Conservation (phyloP, 805 yeast genomes). For the Kodamaea jinghongensis region DNA sequence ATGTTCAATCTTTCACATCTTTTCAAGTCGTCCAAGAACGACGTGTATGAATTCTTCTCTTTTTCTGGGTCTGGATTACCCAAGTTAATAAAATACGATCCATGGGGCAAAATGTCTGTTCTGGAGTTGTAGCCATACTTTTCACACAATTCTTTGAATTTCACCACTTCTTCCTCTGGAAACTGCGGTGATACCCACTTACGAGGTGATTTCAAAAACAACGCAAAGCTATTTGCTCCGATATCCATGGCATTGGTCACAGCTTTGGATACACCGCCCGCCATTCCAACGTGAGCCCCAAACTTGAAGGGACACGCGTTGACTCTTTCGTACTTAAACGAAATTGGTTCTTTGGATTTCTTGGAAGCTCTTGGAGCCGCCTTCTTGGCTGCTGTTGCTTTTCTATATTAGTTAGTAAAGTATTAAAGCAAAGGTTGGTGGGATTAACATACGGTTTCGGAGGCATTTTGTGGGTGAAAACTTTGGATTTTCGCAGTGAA, state of each 20-base stretch:
- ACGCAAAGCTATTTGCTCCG: constrained; percentile 80
- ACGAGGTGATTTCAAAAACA: constrained; percentile 86
- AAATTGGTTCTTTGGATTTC: constrained; percentile 11
- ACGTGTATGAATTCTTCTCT: constrained; percentile 68
- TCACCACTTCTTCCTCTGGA: constrained; percentile 60
- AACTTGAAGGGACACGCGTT: constrained; percentile 51
- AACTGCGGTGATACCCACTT: constrained; percentile 86
- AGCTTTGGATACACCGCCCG: constrained; percentile 78
- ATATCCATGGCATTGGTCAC: constrained; percentile 55
- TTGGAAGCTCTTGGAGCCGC: constrained; percentile 2
- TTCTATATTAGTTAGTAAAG: no score
- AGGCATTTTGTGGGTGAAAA: constrained; percentile 7
- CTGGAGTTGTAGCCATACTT: constrained; percentile 65
- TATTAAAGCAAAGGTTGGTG: no score
- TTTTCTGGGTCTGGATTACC: constrained; percentile 88
- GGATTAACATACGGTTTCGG: constrained; percentile 12
- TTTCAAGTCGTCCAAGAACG: constrained; percentile 80
- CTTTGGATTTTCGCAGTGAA: no score
- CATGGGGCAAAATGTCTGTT: constrained; percentile 88
- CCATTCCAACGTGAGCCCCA: constrained; percentile 87
- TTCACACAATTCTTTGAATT: constrained; percentile 63
- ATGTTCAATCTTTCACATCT: constrained; percentile 84
- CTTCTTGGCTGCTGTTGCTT: no score
- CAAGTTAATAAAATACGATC: constrained; percentile 87
- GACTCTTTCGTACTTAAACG: constrained; percentile 36